Percentiles rank a stretch among this genome's conserved stretches.
Evolutionary conservation across 2,329 filamentous ascomycete genomes (phyloP).

Genomic region (Xylariaceae sp.): DNA sequence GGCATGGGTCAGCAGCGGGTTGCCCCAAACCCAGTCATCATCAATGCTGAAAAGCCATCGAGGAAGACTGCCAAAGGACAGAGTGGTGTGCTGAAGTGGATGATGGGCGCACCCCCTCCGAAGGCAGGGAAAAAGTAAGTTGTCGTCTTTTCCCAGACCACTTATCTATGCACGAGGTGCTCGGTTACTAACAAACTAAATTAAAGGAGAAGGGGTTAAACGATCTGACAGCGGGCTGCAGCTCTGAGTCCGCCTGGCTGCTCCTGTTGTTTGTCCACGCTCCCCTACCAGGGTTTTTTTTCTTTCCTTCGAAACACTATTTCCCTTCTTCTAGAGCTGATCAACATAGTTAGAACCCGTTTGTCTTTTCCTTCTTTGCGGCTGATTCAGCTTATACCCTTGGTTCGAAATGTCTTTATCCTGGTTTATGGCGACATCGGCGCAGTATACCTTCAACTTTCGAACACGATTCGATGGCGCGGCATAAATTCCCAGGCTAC

Average conservation of each 20-base stretch:
- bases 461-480: slow-evolving; percentile 13
- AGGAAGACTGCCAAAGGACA: slow-evolving; percentile 26
- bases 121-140: slow-evolving; percentile 32
- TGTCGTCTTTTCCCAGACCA: neutral
- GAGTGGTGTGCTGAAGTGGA: slow-evolving; percentile 31
- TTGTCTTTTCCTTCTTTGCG: no score
- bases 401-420: slow-evolving; percentile 22
- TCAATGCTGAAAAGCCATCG: slow-evolving; percentile 27
- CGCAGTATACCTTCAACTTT: slow-evolving; percentile 19
- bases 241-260: no score
- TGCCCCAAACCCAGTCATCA: no score
- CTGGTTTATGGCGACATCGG: slow-evolving; percentile 23
- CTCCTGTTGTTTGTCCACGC: no score
- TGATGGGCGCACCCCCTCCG: slow-evolving; percentile 23
- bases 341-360: slow-evolving; percentile 15
- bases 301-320: no score
- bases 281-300: no score
- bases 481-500: slow-evolving; percentile 3
- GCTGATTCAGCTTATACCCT: slow-evolving; percentile 31
- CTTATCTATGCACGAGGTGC: neutral
- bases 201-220: no score
- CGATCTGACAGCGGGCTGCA: no score
- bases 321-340: slow-evolving; percentile 15
- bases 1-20: no score
- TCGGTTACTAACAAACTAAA: no score